A percentile compares a stretch with the other conserved stretches of the same genome.
Evolutionary conservation across 2,329 filamentous ascomycete genomes (phyloP).

Genomic region (Fusarium mangiferae): DNA sequence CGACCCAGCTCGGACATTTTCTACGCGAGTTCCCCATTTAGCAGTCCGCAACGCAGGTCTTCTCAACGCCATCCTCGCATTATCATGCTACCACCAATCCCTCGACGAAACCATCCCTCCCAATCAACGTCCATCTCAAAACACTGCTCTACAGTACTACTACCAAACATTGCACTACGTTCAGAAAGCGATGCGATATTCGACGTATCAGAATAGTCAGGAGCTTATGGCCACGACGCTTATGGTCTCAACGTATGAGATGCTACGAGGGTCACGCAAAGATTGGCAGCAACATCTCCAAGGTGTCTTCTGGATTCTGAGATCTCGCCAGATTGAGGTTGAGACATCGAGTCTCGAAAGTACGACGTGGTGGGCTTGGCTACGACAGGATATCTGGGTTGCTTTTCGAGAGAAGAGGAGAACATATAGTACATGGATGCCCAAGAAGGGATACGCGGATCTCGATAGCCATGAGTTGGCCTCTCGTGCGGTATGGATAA

Average conservation of each 20-base stretch:
- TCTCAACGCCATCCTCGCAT: conserved; percentile 66
- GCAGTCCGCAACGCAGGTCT: conserved; percentile 59
- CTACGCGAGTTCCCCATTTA: conserved; percentile 34
- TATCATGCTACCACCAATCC: conserved; percentile 51
- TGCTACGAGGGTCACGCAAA: conserved; percentile 63
- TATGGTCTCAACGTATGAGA: conserved; percentile 72
- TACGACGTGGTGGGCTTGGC: conserved; percentile 74
- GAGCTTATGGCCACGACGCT: conserved; percentile 69
- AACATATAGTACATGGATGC: conserved; percentile 68
- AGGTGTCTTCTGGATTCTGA: conserved; percentile 73
- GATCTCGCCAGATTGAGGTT: conserved; percentile 70
- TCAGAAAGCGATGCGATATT: conserved; percentile 67
- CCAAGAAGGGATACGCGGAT: conserved; percentile 58
- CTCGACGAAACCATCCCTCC: neutral
- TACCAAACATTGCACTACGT: conserved; percentile 71
- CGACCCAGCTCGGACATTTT: conserved; percentile 36
- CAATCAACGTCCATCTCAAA: conserved; percentile 10
- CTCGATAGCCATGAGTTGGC: conserved; percentile 66
- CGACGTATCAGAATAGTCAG: conserved; percentile 65
- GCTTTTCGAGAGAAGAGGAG: conserved; percentile 68
- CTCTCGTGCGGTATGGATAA: conserved; percentile 62
- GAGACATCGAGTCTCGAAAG: conserved; percentile 65
- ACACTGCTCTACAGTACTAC: conserved; percentile 60
- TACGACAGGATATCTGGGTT: conserved; percentile 73
- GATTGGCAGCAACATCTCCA: conserved; percentile 71